phyloP scores from a whole-genome alignment of 2,329 filamentous ascomycete species.

The Niveomyces coronatus region DNA sequence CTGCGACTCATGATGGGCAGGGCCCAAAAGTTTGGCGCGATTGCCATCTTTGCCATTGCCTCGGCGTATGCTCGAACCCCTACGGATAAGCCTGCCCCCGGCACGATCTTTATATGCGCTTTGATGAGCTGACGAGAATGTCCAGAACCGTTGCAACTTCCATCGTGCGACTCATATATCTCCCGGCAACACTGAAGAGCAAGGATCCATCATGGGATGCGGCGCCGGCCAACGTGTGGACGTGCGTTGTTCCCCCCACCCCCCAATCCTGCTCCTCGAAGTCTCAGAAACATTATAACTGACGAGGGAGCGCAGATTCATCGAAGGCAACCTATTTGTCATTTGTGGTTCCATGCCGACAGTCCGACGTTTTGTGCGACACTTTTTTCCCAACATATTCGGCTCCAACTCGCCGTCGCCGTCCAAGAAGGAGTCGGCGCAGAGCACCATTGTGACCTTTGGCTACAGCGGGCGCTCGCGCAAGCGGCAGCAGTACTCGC shows the following conservation, averaged over 20 bases:
- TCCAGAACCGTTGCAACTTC: constrained; percentile 24
- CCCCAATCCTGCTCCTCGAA: constrained; percentile 11
- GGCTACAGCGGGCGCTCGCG: constrained; percentile 1
- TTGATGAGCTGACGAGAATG: no score
- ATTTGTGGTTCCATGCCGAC: constrained; percentile 31
- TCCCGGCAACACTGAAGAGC: constrained; percentile 16
- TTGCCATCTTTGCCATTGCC: constrained; percentile 33
- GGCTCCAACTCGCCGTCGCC: constrained; percentile 1
- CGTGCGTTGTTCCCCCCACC: no score
- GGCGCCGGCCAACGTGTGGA: constrained; percentile 19
- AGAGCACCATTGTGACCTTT: constrained; percentile 3
- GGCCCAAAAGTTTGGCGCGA: constrained; percentile 33
- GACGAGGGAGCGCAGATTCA: constrained; percentile 21
- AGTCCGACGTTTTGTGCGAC: constrained; percentile 15
- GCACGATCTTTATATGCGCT: no score
- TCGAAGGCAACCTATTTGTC: constrained; percentile 29
- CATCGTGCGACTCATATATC: constrained; percentile 17
- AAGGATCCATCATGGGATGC: constrained; percentile 21
- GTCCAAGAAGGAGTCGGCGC: constrained; percentile 2
- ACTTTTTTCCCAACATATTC: background rate
- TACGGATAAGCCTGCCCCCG: constrained; percentile 15
- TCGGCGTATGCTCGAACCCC: constrained; percentile 18
- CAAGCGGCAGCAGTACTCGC: constrained; percentile 1
- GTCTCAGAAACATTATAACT: background rate
- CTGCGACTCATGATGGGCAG: constrained; percentile 31